Evolutionary conservation across 1,139 yeast species (phyloP), one percentile per base, ranked within the genome.

Genomic region (Protomyces inouyei): DNA sequence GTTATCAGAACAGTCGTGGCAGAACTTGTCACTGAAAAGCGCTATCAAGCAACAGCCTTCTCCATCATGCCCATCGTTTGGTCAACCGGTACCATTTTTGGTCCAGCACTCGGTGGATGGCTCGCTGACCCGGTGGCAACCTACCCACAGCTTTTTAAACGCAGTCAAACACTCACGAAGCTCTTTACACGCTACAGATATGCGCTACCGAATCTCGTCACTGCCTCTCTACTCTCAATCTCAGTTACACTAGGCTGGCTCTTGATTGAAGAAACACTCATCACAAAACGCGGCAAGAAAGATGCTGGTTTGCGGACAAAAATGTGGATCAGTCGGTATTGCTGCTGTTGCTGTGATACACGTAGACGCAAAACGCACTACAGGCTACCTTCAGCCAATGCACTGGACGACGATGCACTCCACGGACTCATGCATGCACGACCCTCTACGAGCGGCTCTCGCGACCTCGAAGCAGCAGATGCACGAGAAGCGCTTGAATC

Each of bases 21-120:
- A 0, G 89, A 85, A 71, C 75, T 83, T 23, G 85, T 85, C 6
- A 77, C 73, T 0, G 82, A 83, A 66, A 78, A 83, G 65, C 76
- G 77, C 56, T 87, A 85, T 70, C 87, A 85, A 71, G 85, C 86
- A 1, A 68, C 84, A 16, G 87, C 87, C 1, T 83, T 85, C 71
- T 78, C 85, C 52, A 81, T 83, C 3, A 77, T 85, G 75, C 86
- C 88, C 0, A 73, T 85, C 60, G 75, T 84, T 37, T 85, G 83
- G 81, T 84, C 83, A 71, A 70, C 83, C 16, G 89, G 88, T 0
- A 75, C 78, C 61, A 80, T 83, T 21, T 67, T 84, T 55, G 88
- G 88, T 0, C 89, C 90, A 0, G 75, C 53, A 81, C 77, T 85
- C 48, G 88, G 73, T 77, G 88, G 75, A 35, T 73, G 72, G 57